Base-by-base conservation (phyloP, 352 stramenopile genomes). In the Phytopythium montanum region DNA sequence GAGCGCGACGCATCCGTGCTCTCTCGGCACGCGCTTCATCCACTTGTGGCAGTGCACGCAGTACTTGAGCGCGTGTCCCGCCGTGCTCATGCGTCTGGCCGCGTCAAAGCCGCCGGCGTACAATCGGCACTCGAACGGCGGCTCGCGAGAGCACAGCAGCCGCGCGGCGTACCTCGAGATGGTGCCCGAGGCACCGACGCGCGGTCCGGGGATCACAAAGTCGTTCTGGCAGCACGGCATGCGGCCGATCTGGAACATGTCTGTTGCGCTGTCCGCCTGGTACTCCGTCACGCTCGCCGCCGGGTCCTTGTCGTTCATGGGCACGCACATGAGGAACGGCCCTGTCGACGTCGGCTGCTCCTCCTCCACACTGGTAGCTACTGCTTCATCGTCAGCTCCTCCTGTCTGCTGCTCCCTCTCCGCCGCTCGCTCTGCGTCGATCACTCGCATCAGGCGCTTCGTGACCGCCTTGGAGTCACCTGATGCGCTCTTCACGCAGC, bases 161-260 rank as follows among this genome's bases (percentile, higher is more conserved):
- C 84, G 73, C 26, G 79, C 84, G 0, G 79, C 77, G 46, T 89
- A 90, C 1, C 84, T 76, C 3, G 84, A 91, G 64, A 93, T 86
- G 16, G 84, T 93, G 7, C 84, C 84, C 0, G 80, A 90, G 5
- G 81, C 71, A 7, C 84, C 84, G 8, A 91, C 79, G 29, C 82
- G 69, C n/a, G 81, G 84, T 0, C 84, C 84, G 0, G 84, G 84
- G 45, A 93, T 85, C 34, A 90, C 78, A 31, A 93, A 86, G 60
- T 91, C 81, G 61, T 93, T 93, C 54, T 88, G 75, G 0, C 56
- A 61, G 50, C 81, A 90, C 16, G 84, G 84, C 78, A 90, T 86
- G 31, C 84, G 81, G 19, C 84, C 84, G 52, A 93, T 88, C 69
- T 93, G 84, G 61, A 90, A 93, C 81, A 93, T 85, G 52, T 93